These are phyloP conservation scores for Dendrobium huoshanense DNA, from an alignment of 106 monocot genomes.

Conservation along the genomic window DNA sequence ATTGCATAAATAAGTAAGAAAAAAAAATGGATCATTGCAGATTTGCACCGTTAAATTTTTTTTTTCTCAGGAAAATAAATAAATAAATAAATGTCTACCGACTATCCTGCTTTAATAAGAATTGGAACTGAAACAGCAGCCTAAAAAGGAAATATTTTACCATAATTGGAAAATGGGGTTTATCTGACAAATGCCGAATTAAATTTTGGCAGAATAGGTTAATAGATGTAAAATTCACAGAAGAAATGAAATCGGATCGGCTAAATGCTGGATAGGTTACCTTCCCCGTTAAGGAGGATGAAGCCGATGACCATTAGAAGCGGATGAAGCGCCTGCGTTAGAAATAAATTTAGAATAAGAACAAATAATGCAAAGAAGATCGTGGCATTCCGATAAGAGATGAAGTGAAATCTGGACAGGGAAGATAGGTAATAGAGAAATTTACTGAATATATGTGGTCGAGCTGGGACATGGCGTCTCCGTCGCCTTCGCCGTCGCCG, in stretches of 20 bases:
- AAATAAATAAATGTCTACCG: too few species aligned
- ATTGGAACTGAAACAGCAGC: background rate
- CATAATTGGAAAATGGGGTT: background rate
- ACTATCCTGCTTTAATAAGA: too few species aligned
- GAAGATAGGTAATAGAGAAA: background rate
- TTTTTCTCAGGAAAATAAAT: too few species aligned
- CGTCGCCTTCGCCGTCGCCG: background rate
- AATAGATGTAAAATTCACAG: background rate
- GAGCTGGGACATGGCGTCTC: slow-evolving; percentile 21
- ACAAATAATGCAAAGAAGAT: background rate
- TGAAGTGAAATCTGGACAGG: background rate
- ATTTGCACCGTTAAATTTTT: too few species aligned
- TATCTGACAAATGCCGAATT: background rate
- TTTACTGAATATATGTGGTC: slow-evolving; percentile 61
- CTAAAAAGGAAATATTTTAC: background rate
- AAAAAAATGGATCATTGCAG: too few species aligned
- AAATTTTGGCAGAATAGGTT: background rate
- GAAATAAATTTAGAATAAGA: background rate
- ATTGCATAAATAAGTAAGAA: too few species aligned
- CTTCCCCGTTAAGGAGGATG: slow-evolving; percentile 80
- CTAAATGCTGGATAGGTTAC: slow-evolving; percentile 14
- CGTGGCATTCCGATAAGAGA: background rate
- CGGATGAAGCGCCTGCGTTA: slow-evolving; percentile 55
- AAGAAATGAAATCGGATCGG: background rate
- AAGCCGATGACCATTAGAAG: slow-evolving; percentile 79